Evolutionary conservation across 139 green algal species (phyloP).

Genomic region (Nannochloris sp.): DNA sequence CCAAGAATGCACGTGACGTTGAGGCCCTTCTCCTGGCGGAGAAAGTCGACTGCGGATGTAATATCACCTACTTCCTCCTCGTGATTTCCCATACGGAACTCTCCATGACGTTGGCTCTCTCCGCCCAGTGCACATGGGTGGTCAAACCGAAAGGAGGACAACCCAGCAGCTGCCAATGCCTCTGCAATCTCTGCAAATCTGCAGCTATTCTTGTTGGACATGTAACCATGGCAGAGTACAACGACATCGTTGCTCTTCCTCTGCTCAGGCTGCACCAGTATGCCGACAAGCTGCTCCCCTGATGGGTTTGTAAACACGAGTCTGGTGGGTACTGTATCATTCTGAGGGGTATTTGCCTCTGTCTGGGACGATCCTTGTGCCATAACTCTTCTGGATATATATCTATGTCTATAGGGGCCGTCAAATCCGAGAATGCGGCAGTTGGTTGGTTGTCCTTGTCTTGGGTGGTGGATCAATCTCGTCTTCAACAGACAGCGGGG

Average conservation of each 20-base stretch:
- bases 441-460: too few species aligned
- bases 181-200: conserved; percentile 23
- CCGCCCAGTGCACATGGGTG: conserved; percentile 12
- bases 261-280: conserved; percentile 6
- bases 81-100: conserved; percentile 35
- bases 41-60: conserved; percentile 8
- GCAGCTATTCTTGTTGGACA: conserved; percentile 22
- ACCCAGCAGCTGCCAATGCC: conserved; percentile 11
- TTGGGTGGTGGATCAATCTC: too few species aligned
- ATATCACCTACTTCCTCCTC: conserved; percentile 24
- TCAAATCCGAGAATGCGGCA: too few species aligned
- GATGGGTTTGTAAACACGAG: conserved; percentile 15
- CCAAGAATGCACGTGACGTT: conserved; percentile 22
- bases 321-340: too few species aligned
- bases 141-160: conserved; percentile 28
- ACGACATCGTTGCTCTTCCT: conserved; percentile 14
- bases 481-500: too few species aligned
- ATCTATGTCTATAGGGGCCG: too few species aligned
- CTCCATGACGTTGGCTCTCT: conserved; percentile 15
- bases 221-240: conserved; percentile 29
- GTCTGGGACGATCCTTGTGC: too few species aligned
- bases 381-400: too few species aligned
- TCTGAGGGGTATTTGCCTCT: too few species aligned
- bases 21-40: conserved; percentile 11
- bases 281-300: conserved; percentile 18